These are phyloP conservation scores for Yarrowia sp. DNA, from an alignment of 805 yeast species.

Conservation along the genomic window DNA sequence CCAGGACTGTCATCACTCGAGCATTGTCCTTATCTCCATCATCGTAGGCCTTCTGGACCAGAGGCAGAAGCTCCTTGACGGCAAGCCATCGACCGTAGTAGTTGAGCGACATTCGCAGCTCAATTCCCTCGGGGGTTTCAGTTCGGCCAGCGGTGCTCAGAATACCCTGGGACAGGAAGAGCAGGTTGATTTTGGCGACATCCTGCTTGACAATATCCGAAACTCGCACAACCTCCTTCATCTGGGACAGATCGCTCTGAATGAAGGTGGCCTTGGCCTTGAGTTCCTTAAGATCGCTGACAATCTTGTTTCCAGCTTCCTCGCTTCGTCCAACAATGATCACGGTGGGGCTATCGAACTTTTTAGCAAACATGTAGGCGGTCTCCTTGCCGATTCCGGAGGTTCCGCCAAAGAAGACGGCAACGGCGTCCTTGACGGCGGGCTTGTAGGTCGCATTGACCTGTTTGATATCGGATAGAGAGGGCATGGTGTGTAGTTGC, in stretches of 20 bases:
- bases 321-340: slow-evolving; percentile 35
- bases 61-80: slow-evolving; percentile 30
- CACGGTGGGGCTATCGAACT: slow-evolving; percentile 32
- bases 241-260: slow-evolving; percentile 29
- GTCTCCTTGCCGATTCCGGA: slow-evolving; percentile 35
- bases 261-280: slow-evolving; percentile 31
- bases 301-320: slow-evolving; percentile 30
- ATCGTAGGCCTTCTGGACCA: slow-evolving; percentile 30
- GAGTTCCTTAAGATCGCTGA: slow-evolving; percentile 29
- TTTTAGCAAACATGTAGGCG: slow-evolving; percentile 33
- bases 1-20: slow-evolving; percentile 33
- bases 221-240: slow-evolving; percentile 30
- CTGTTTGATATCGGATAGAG: slow-evolving; percentile 22
- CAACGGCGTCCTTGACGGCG: slow-evolving; percentile 3
- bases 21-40: slow-evolving; percentile 30
- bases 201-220: slow-evolving; percentile 24
- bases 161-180: slow-evolving; percentile 30
- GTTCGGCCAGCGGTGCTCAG: slow-evolving; percentile 39
- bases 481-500: not conserved
- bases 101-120: slow-evolving; percentile 32
- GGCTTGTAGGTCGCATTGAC: slow-evolving; percentile 25
- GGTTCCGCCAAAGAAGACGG: slow-evolving; percentile 35
- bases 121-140: slow-evolving; percentile 35
- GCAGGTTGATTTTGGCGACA: slow-evolving; percentile 30
- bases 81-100: slow-evolving; percentile 35